Percentiles rank a stretch among this genome's conserved stretches.
Evolutionary conservation across 1,284 basidiomycete species (phyloP).

Genomic region (Moniliella sp.): DNA sequence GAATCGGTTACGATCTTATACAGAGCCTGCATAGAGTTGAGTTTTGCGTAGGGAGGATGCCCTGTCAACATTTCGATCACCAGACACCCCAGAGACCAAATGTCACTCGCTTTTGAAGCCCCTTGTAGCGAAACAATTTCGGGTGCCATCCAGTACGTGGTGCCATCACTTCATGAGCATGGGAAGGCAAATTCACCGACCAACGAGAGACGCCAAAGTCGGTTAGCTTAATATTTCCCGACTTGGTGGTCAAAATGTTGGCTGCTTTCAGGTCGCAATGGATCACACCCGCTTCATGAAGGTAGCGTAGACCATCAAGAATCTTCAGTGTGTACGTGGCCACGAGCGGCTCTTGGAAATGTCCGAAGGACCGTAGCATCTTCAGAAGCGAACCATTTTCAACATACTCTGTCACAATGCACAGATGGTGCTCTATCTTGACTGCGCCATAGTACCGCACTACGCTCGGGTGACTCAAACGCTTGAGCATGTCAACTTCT

Average conservation of each 20-base stretch:
- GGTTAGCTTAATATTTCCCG: constrained; percentile 39
- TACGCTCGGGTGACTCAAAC: constrained; percentile 68
- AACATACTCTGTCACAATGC: constrained; percentile 79
- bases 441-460: constrained; percentile 89
- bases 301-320: constrained; percentile 68
- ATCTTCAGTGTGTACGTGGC: constrained; percentile 79
- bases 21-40: constrained; percentile 40
- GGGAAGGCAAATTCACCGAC: neutral
- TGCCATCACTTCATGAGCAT: no score
- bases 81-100: constrained; percentile 84
- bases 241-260: constrained; percentile 43
- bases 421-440: constrained; percentile 62
- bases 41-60: constrained; percentile 63
- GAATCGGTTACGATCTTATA: constrained; percentile 83
- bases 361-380: constrained; percentile 70
- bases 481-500: constrained; percentile 72
- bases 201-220: constrained; percentile 40
- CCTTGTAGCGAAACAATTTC: constrained; percentile 60
- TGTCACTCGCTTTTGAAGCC: constrained; percentile 41
- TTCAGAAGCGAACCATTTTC: constrained; percentile 80
- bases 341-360: constrained; percentile 66
- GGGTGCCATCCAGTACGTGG: constrained; percentile 64
- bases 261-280: constrained; percentile 42
- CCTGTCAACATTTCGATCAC: constrained; percentile 80
- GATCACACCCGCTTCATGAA: constrained; percentile 47